Evolutionary conservation across 805 yeast genomes (phyloP), one percentile per base, ranked within the genome.

Genomic region (Candida incommunis): DNA sequence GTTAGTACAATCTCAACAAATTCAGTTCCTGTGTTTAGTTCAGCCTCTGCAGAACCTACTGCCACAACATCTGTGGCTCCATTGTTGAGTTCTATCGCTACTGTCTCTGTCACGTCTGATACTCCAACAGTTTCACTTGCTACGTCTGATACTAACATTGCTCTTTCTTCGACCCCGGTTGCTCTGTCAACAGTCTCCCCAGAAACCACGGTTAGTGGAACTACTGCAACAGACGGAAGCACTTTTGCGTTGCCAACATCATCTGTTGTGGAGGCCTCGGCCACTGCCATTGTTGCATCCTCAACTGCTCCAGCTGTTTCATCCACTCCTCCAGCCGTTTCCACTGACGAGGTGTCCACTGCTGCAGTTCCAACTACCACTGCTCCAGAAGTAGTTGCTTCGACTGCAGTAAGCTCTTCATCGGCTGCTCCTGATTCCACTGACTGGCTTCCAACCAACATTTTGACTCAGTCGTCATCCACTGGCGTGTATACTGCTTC

Each of bases 41-140:
- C 70, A 45, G 53, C 81, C 49, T 68, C 69, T 52, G 71, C 76
- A 61, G 76, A 76, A 72, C 48, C 48, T 47, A 41, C 44, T 45
- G 53, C 58, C 24, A 49, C 48, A 55, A 53, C 57, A n/a, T 76
- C 75, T 63, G 70, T 69, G 70, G 77, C 88, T 51, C 80, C 64
- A 57, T 77, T 90, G 51, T 80, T 90, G 63, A 83, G 94, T 61
- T 54, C 66, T 84, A 62, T 78, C 85, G 92, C 67, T 74, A 83
- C 76, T 82, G 94, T 58, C 80, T 84, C 73, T 77, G 83, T 67
- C 88, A 87, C 61, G 83, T 94, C 72, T 80, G 88, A 61, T 58
- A 77, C 60, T 71, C 76, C 51, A 46, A 48, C 48, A 48, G 57
- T 69, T 16, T 11, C 18, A 11, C 18, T 18, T 5, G 18, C 13